Evolutionary conservation across 2,329 filamentous ascomycete species (phyloP).

Genomic region (Aspergillus japonicus): DNA sequence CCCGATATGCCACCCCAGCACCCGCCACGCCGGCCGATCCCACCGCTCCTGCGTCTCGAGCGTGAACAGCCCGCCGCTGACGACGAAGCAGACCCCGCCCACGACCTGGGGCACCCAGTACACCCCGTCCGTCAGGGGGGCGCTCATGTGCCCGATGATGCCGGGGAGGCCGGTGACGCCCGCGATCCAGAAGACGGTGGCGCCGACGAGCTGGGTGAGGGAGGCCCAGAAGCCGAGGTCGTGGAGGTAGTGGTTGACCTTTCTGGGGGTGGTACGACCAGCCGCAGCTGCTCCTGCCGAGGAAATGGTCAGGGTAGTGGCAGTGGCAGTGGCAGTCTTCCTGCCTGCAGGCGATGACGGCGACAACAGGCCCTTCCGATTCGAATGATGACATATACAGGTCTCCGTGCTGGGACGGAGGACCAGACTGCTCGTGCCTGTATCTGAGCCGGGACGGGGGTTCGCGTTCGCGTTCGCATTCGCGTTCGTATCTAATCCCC

Average conservation of each 20-base stretch:
- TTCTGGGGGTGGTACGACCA: no score
- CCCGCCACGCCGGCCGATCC: slow-evolving; percentile 57
- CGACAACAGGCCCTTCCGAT: no score
- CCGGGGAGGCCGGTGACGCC: slow-evolving; percentile 61
- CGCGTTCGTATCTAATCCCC: no score
- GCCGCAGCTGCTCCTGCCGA: no score
- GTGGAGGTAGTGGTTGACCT: slow-evolving; percentile 54
- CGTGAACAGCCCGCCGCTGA: slow-evolving; percentile 61
- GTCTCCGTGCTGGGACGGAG: no score
- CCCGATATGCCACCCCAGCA: slow-evolving; percentile 67
- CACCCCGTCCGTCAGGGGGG: slow-evolving; percentile 51
- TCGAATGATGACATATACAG: no score
- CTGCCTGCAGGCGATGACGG: no score
- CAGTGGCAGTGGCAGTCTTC: no score
- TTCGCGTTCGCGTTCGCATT: no score
- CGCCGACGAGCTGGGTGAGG: slow-evolving; percentile 55
- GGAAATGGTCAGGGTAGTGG: no score
- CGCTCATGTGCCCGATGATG: slow-evolving; percentile 53
- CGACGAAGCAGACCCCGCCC: slow-evolving; percentile 61
- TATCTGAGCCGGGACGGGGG: no score
- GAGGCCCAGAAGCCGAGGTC: slow-evolving; percentile 65
- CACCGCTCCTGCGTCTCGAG: slow-evolving; percentile 64
- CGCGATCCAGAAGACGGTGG: slow-evolving; percentile 64
- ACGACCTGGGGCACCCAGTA: slow-evolving; percentile 65
- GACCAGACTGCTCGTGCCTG: no score